Base-by-base conservation (phyloP, 2,329 filamentous ascomycete genomes). In the Sporothrix euskadiensis region DNA sequence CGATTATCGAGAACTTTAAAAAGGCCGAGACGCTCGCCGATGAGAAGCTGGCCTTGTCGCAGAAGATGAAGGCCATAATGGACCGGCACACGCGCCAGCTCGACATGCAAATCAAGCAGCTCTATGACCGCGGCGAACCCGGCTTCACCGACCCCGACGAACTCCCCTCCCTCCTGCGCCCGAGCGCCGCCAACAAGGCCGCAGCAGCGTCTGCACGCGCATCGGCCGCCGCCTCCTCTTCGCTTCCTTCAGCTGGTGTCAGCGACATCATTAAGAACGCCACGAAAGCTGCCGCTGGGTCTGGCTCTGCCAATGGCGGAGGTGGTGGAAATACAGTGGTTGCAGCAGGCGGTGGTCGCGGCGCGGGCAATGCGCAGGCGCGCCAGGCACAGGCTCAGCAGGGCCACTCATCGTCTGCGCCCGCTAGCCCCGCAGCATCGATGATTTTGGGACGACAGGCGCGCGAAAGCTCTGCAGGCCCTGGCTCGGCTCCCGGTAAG, bases 31-130 rank as follows among this genome's bases (percentile, higher is more conserved):
- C 89, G 74, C 83, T 96, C 47, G 89, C 93, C 73, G 87, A 89
- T 71, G 92, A 96, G 79, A 96, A 96, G 84, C 85, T 93, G 71
- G 86, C 86, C 2, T 83, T 96, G 41, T 87, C 89, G 4, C 86
- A 90, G 75, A 94, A 92, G 81, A 83, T 89, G 73, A 85, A 89
- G 78, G 79, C 83, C 66, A 83, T 86, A 57, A 85, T 89, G 79
- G 89, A 91, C 78, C 90, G 90, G 78, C 89, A 91, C 82, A 85
- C 85, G 77, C 87, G 83, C 79, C 88, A 83, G 79, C 90, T 87
- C 80, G 92, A 92, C 78, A 80, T 84, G 69, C 88, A 90, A 78
- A 86, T 91, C 77, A 90, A 91, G 78, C 81, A 85, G 65, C 82
- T 91, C 35, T 87, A 88, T 80, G 88, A 90, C 76, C 85, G 88